Conservation (phyloP, 2,329 filamentous ascomycete species). For the Purpureocillium lavendulum region DNA sequence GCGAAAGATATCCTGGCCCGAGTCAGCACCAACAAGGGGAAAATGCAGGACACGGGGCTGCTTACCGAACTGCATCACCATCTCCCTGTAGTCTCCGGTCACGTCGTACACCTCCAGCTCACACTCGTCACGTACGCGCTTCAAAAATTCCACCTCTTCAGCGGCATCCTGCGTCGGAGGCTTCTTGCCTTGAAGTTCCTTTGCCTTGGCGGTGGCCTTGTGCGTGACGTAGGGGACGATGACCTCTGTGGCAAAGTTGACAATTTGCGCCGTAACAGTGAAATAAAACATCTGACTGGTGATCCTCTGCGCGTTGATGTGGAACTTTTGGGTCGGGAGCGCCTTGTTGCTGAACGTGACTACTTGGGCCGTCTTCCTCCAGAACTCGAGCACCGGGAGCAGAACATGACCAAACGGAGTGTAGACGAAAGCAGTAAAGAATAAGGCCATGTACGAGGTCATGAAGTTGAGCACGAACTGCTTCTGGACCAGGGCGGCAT, state of each 20-base stretch:
- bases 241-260: constrained; percentile 79
- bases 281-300: constrained; percentile 93
- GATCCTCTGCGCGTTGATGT: constrained; percentile 74
- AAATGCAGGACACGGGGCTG: background rate
- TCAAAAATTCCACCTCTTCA: constrained; percentile 74
- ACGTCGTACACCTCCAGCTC: constrained; percentile 83
- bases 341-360: constrained; percentile 71
- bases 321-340: constrained; percentile 57
- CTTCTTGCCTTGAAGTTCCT: constrained; percentile 59
- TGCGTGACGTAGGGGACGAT: constrained; percentile 81
- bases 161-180: constrained; percentile 53
- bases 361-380: constrained; percentile 63
- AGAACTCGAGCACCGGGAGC: constrained; percentile 78
- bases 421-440: constrained; percentile 89
- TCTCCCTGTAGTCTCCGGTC: constrained; percentile 82
- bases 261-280: constrained; percentile 85
- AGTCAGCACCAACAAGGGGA: constrained; percentile 4
- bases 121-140: constrained; percentile 74
- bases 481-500: constrained; percentile 81
- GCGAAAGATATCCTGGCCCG: constrained; percentile 66
- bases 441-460: constrained; percentile 86
- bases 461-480: constrained; percentile 96
- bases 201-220: constrained; percentile 68
- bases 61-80: constrained; percentile 72
- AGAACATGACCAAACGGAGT: constrained; percentile 82